A percentile compares a stretch with the other conserved stretches of the same genome.
These are phyloP conservation scores for Salix viminalis DNA, from an alignment of 345 rosid genomes.

Conservation along the genomic window DNA sequence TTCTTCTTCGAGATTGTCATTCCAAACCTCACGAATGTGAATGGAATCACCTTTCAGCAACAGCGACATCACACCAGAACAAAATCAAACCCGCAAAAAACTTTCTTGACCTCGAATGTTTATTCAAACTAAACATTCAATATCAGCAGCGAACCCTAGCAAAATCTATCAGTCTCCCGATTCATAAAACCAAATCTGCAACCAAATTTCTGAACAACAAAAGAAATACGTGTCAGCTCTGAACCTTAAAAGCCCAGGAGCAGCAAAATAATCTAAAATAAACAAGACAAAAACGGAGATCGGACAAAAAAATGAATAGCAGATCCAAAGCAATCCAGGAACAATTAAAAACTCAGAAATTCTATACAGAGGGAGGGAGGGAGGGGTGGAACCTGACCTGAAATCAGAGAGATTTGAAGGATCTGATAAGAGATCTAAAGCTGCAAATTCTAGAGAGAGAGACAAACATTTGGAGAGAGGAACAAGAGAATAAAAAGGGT, in stretches of 20 bases:
- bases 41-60: slow-evolving; percentile 49
- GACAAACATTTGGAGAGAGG: neutral
- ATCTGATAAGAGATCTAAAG: slow-evolving; percentile 4
- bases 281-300: neutral
- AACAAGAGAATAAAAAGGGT: neutral
- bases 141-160: neutral
- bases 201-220: neutral
- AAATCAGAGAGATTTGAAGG: neutral
- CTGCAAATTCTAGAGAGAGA: slow-evolving; percentile 21
- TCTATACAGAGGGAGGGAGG: neutral
- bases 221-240: neutral
- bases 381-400: slow-evolving; percentile 3
- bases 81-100: neutral
- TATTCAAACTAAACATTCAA: neutral
- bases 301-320: neutral
- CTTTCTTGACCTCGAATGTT: slow-evolving; percentile 3
- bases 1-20: slow-evolving; percentile 52
- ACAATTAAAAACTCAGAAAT: neutral
- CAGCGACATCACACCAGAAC: slow-evolving; percentile 42
- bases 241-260: neutral
- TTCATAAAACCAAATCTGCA: slow-evolving; percentile 16
- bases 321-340: neutral
- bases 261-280: neutral
- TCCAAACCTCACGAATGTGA: slow-evolving; percentile 70
- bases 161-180: slow-evolving; percentile 1